phyloP scores from a whole-genome alignment of 805 yeast genomes.

The Kodamaea kaohsiungensis region DNA sequence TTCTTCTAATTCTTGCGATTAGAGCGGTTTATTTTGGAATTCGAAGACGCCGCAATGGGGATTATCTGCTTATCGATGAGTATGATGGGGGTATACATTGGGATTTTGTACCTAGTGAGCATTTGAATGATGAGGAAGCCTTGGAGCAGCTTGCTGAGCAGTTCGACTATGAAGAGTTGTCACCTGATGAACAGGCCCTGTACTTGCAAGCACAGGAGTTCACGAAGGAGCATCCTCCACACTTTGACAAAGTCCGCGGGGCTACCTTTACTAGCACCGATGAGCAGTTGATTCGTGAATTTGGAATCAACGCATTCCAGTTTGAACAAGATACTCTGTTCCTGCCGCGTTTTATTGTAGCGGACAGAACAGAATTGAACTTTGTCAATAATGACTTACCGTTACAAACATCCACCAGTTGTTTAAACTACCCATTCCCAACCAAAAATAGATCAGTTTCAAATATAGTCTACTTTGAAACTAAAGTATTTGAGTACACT shows the following conservation, averaged over 20 bases:
- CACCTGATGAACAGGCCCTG: constrained; percentile 43
- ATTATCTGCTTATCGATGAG: constrained; percentile 7
- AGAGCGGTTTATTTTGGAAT: background rate
- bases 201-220: constrained; percentile 40
- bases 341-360: constrained; percentile 37
- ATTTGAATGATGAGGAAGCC: constrained; percentile 42
- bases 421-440: constrained; percentile 41
- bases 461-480: constrained; percentile 63
- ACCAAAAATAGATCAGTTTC: constrained; percentile 31
- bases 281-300: constrained; percentile 22
- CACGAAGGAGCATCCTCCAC: constrained; percentile 31
- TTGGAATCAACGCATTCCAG: constrained; percentile 41
- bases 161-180: constrained; percentile 34
- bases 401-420: constrained; percentile 42
- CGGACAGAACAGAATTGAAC: constrained; percentile 39
- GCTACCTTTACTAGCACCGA: constrained; percentile 27
- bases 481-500: constrained; percentile 38
- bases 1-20: background rate
- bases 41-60: constrained; percentile 10
- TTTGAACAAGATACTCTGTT: constrained; percentile 36
- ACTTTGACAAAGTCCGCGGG: constrained; percentile 33
- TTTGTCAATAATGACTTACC: constrained; percentile 39
- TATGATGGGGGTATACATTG: constrained; percentile 11
- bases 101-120: constrained; percentile 31
- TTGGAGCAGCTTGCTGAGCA: constrained; percentile 36